phyloP scores from a whole-genome alignment of 345 rosid species.

The Barbarea vulgaris region DNA sequence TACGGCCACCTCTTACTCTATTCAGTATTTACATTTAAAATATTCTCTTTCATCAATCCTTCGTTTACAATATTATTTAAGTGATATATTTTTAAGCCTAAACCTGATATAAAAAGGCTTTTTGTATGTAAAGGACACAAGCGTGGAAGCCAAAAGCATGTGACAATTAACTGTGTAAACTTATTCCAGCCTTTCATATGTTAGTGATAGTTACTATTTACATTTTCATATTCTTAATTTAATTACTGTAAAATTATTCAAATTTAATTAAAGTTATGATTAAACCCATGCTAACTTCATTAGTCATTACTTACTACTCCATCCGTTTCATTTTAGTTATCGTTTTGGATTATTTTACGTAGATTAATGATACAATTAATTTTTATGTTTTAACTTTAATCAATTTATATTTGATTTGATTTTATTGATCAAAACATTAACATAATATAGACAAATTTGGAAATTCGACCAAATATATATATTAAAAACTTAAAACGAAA shows the following conservation, averaged over 20 bases:
- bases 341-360: too few relatives aligned
- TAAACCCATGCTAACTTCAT: not conserved
- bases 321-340: too few relatives aligned
- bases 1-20: constrained; percentile 32
- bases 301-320: not conserved
- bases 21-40: constrained; percentile 2
- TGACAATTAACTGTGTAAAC: not conserved
- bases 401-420: too few relatives aligned
- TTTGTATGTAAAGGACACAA: constrained; percentile 12
- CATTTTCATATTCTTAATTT: not conserved
- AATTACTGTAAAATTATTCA: not conserved
- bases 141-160: constrained; percentile 39
- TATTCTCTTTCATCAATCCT: constrained; percentile 6
- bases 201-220: not conserved
- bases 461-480: too few relatives aligned
- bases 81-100: constrained; percentile 1
- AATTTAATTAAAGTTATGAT: not conserved
- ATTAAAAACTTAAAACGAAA: too few relatives aligned
- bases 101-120: constrained; percentile 12
- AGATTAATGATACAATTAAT: too few relatives aligned
- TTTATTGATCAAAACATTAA: too few relatives aligned
- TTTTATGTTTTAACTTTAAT: too few relatives aligned
- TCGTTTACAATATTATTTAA: not conserved
- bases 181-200: not conserved
- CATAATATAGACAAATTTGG: too few relatives aligned